Percentiles rank a stretch among this genome's conserved stretches.
Conservation (phyloP, 73 alveolate species). For the Symbiodinium pilosum region DNA sequence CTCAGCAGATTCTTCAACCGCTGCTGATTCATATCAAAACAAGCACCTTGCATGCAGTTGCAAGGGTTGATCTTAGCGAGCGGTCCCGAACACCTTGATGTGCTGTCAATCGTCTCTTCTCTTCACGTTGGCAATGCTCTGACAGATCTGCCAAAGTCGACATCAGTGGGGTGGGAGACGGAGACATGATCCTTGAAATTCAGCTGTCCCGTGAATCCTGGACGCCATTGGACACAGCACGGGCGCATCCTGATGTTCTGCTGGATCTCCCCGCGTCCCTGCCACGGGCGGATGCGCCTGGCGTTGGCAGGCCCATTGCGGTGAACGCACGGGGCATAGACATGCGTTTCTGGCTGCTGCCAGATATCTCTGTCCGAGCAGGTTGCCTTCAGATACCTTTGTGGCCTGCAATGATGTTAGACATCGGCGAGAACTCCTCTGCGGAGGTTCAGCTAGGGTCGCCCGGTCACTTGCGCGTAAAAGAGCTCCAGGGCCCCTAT, state of each 20-base stretch:
- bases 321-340: background rate
- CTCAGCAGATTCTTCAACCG: too few relatives aligned
- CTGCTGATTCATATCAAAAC: too few relatives aligned
- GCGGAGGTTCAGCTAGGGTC: background rate
- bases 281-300: background rate
- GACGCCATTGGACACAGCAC: background rate
- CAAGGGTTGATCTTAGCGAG: too few relatives aligned
- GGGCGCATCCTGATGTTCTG: background rate
- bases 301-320: background rate
- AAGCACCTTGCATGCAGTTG: too few relatives aligned
- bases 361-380: background rate
- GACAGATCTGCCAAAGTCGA: too few relatives aligned
- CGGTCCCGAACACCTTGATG: too few relatives aligned
- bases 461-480: background rate
- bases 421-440: background rate
- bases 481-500: background rate
- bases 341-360: background rate
- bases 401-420: background rate
- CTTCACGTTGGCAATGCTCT: too few relatives aligned
- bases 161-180: too few relatives aligned
- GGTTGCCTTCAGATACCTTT: background rate
- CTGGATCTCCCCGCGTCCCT: background rate
- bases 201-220: background rate
- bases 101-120: too few relatives aligned
- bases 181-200: background rate